Base-by-base conservation (phyloP, 768 basidiomycete genomes). In the Serendipita indica region DNA sequence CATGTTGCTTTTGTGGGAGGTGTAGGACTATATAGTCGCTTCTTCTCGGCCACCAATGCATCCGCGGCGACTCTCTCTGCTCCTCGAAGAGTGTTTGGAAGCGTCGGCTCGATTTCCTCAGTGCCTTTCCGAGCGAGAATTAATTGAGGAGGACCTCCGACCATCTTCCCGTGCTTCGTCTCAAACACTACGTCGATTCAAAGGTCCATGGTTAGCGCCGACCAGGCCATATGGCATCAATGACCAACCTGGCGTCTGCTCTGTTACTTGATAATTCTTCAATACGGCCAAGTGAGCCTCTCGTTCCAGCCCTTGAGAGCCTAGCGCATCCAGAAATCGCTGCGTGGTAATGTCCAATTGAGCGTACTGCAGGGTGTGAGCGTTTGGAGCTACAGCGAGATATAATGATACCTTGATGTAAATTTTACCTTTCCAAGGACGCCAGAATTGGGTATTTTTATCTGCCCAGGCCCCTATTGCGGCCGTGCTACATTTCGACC, bases 1-100 rank as follows among this genome's bases (percentile, higher is more conserved):
- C 49, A 54, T 28, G 49, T 54, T 16, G 49, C 49, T 33, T 54
- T 54, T 4, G 49, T 54, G 10, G 49, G 49, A 27, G 49, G 49
- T 4, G 49, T 27, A 4, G 49, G 16, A 18, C 49, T 54, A 30
- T 25, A 54, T 10, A 54, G 49, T 33, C 49, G 20, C 49, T 28
- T 54, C 16, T 4, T 28, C 5, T 25, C 49, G 20, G 20, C 32
- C 22, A 54, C n/a, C 7, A 54, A 28, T 4, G 49, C 22, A 27
- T 54, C 30, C 32, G 49, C 49, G 7, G 49, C 49, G 16, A 22
- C 25, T 28, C 32, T 54, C n/a, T 54, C 49, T 16, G 22, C 16
- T 25, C 49, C 49, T 33, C 49, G 49, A 27, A 54, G 49, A 16
- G 49, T 54, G 25, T 13, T 10, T 20, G 32, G 7, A 22, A 30